phyloP scores from a whole-genome alignment of 208 protist species.

The Trypanosoma platydactyli region DNA sequence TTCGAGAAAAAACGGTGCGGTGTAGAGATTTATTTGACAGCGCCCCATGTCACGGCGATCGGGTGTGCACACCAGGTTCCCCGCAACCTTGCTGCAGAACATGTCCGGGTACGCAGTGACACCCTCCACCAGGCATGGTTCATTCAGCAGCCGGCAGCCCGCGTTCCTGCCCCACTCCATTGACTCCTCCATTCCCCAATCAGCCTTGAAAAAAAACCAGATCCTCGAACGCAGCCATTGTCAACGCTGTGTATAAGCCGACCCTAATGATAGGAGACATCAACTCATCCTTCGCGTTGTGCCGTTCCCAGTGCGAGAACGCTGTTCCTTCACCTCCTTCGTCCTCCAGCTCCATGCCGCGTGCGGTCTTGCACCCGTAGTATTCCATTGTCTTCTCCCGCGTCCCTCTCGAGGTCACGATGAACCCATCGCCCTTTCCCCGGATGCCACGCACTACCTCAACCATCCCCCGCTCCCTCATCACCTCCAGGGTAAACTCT shows the following conservation, averaged over 20 bases:
- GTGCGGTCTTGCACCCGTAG: constrained; percentile 58
- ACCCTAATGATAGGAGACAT: constrained; percentile 45
- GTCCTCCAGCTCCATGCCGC: constrained; percentile 73
- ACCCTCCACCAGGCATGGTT: constrained; percentile 42
- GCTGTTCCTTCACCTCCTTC: constrained; percentile 41
- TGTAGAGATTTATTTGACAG: constrained; percentile 22
- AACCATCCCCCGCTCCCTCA: constrained; percentile 6
- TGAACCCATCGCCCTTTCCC: constrained; percentile 27
- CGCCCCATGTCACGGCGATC: constrained; percentile 30
- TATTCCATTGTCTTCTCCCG: constrained; percentile 36
- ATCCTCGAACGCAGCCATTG: constrained; percentile 75
- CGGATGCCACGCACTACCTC: constrained; percentile 21
- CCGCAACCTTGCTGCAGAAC: constrained; percentile 34
- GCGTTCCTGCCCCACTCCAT: constrained; percentile 65
- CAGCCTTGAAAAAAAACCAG: constrained; percentile 69
- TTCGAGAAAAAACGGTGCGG: constrained; percentile 3
- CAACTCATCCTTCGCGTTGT: constrained; percentile 75
- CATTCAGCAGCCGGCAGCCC: constrained; percentile 52
- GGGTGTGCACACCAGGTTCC: constrained; percentile 26
- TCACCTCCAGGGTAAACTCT: constrained; percentile 19
- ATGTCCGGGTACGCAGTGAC: constrained; percentile 43
- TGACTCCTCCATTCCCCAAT: constrained; percentile 53
- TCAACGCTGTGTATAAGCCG: constrained; percentile 37
- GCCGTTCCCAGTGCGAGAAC: constrained; percentile 86
- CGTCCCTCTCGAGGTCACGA: constrained; percentile 39